Percentiles rank a stretch among this genome's conserved stretches.
Conservation (phyloP, 1,284 basidiomycete genomes). For the Laetiporus sulphureus region DNA sequence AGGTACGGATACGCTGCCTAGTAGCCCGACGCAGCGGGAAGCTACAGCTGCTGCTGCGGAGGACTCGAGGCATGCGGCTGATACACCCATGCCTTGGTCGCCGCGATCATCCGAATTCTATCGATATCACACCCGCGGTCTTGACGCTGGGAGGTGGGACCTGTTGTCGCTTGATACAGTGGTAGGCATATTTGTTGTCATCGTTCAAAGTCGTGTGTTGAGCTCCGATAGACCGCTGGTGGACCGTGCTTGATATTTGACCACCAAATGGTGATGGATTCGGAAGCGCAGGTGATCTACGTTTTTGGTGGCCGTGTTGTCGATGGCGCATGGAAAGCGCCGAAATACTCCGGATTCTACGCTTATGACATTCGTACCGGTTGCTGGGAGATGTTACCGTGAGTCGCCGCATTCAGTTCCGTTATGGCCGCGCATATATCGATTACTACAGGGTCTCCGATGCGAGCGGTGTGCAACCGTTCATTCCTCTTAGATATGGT, state of each 20-base stretch:
- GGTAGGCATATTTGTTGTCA: conserved; percentile 32
- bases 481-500: conserved; percentile 59
- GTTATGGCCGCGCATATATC: not conserved
- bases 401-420: conserved; percentile 24
- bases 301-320: conserved; percentile 75
- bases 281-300: conserved; percentile 65
- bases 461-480: conserved; percentile 10
- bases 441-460: conserved; percentile 13
- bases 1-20: too few relatives aligned
- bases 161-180: conserved; percentile 55
- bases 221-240: conserved; percentile 40
- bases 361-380: conserved; percentile 56
- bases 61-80: not conserved
- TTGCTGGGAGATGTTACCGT: conserved; percentile 65
- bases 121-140: conserved; percentile 58
- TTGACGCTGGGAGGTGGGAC: conserved; percentile 60
- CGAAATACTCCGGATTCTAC: conserved; percentile 65
- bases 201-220: not conserved
- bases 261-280: conserved; percentile 77
- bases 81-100: conserved; percentile 7
- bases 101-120: conserved; percentile 51
- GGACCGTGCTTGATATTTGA: conserved; percentile 76
- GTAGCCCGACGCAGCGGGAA: conserved; percentile 3
- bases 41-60: not conserved
- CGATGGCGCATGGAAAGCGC: conserved; percentile 49